Evolutionary conservation across 1,139 yeast species (phyloP), one percentile per base, ranked within the genome.

Genomic region (Sugiyamaella pinicola): DNA sequence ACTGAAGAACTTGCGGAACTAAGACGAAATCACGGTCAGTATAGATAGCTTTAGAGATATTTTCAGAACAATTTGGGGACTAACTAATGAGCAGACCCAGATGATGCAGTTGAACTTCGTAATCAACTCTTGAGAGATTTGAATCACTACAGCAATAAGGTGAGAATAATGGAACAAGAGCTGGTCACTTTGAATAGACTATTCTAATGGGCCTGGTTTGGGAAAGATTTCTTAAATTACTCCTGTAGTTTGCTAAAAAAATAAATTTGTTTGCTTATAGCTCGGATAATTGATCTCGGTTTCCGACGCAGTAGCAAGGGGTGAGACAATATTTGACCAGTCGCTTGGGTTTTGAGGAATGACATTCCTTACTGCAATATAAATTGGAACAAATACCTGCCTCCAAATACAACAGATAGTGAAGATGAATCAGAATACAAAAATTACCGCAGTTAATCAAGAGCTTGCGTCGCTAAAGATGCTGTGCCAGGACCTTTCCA

Each of bases 1-100:
- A 21, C 38, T 13, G 47, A 43, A 17, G 47, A 43, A 13, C 47
- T 43, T 33, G 39, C 15, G 4, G 47, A 35, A n/a, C 29, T 43
- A 29, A 43, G 33, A 31, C 47, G 29, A 5, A 29, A 17, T 3
- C 38, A 43, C 15, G 47, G 47, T 43, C 12, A 31, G 47, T 43
- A n/a, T 21, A 6, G 6, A 15, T 10, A 15, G 6, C 4, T 17
- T 4, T 12, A 8, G 9, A 21, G 24, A 38, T 21, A 22, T 9
- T 38, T 19, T 21, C 15, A 13, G 10, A 9, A 38, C 21, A 22
- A 31, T n/a, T n/a, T 31, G 10, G 17, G 7, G n/a, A n/a, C n/a
- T 31, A 31, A 31, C 35, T n/a, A 13, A n/a, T 13, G 17, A 5
- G 17, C 7, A 43, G 47, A 19, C 15, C 40, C 47, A 21, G 39